Conservation (phyloP, 192 early-diverging fungal species). For the Rhizophlyctis rosea region DNA sequence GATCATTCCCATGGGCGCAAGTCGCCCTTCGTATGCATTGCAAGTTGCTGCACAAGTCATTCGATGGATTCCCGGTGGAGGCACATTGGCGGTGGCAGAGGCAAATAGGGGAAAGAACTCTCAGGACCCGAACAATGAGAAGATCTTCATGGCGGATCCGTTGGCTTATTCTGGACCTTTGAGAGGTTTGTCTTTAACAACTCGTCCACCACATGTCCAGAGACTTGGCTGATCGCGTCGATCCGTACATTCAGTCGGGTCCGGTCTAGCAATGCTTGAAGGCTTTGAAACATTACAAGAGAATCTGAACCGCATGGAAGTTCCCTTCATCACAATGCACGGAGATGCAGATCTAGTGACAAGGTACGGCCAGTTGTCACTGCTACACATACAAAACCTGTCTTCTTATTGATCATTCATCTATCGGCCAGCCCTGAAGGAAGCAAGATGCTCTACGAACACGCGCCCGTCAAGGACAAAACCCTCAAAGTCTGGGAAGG, state of each 20-base stretch:
- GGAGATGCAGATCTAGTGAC: conserved; percentile 19
- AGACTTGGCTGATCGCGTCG: too few relatives aligned
- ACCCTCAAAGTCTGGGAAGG: conserved; percentile 11
- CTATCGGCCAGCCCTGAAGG: conserved; percentile 11
- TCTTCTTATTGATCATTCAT: not conserved
- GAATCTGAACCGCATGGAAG: conserved; percentile 5
- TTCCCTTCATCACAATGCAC: conserved; percentile 24
- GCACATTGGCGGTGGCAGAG: conserved; percentile 17
- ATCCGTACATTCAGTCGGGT: too few relatives aligned
- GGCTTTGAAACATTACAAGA: conserved; percentile 20
- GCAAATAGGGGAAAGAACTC: conserved; percentile 28
- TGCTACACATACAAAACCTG: not conserved
- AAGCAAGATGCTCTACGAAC: conserved; percentile 5
- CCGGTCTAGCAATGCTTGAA: conserved; percentile 19
- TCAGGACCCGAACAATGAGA: conserved; percentile 11
- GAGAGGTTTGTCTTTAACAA: too few relatives aligned
- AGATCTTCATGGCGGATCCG: conserved; percentile 19
- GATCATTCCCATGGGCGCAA: conserved; percentile 4
- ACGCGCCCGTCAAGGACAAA: conserved; percentile 10
- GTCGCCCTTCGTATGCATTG: conserved; percentile 8
- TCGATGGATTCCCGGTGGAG: not conserved
- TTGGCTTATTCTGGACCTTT: conserved; percentile 21
- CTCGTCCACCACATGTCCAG: too few relatives aligned
- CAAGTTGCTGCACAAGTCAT: conserved; percentile 17
- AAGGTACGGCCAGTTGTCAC: conserved; percentile 9